phyloP scores from a whole-genome alignment of 2,329 filamentous ascomycete species.

The Penicillium sp. region DNA sequence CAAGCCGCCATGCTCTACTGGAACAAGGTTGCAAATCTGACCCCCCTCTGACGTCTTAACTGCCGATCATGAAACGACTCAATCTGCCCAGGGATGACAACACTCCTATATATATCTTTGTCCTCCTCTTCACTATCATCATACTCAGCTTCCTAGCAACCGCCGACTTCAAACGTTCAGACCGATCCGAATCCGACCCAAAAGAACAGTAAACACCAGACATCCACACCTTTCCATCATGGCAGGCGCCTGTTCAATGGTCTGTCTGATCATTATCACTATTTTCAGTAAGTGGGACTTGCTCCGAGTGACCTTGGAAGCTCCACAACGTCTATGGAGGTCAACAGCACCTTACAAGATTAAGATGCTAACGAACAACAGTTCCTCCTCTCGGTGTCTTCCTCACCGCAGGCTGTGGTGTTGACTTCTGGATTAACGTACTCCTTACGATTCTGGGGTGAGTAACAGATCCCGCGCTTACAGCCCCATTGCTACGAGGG shows the following conservation, averaged over 20 bases:
- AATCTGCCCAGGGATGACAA: constrained; percentile 26
- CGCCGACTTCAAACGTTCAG: constrained; percentile 14
- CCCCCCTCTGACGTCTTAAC: constrained; percentile 2
- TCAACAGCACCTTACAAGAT: background rate
- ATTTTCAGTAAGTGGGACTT: constrained; percentile 41
- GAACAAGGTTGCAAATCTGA: background rate
- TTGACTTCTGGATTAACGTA: constrained; percentile 67
- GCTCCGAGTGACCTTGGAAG: background rate
- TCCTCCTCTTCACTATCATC: constrained; percentile 28
- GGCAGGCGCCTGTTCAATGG: constrained; percentile 36
- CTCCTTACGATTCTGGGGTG: constrained; percentile 65
- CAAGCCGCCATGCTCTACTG: background rate
- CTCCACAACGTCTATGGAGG: background rate
- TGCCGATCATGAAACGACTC: constrained; percentile 27
- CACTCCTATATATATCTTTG: constrained; percentile 27
- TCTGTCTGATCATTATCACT: constrained; percentile 49
- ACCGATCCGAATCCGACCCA: constrained; percentile 2
- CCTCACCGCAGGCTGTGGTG: constrained; percentile 64
- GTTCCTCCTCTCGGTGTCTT: constrained; percentile 67
- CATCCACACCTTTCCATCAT: constrained; percentile 20
- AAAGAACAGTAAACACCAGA: background rate
- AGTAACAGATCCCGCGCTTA: constrained; percentile 19
- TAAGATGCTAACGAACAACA: constrained; percentile 32
- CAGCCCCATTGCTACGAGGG: too few relatives aligned
- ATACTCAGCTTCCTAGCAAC: constrained; percentile 27